A percentile compares a stretch with the other conserved stretches of the same genome.
phyloP scores from a whole-genome alignment of 371 early-diverging fungal species.

The Circinella minor region DNA sequence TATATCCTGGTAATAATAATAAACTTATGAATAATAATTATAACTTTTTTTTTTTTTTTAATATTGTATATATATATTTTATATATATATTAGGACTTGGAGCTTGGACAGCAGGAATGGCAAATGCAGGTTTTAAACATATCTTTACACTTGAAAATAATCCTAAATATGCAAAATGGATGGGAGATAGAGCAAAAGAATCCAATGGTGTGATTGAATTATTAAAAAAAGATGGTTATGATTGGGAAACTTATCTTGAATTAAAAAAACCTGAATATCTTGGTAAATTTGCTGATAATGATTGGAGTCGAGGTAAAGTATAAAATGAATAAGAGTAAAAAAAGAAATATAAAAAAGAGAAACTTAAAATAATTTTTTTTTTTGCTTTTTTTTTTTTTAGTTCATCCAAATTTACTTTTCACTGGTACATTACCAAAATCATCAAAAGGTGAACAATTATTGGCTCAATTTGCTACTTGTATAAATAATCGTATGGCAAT shows the following conservation, averaged over 20 bases:
- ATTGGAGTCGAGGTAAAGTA: slow-evolving; percentile 44
- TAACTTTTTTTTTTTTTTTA: too few species aligned
- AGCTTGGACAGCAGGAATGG: slow-evolving; percentile 43
- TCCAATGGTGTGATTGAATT: slow-evolving; percentile 22
- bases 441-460: slow-evolving; percentile 43
- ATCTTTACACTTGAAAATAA: slow-evolving; percentile 41
- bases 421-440: slow-evolving; percentile 52
- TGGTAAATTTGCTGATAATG: slow-evolving; percentile 26
- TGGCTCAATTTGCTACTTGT: slow-evolving; percentile 49
- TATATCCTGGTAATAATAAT: slow-evolving; percentile 42
- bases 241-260: slow-evolving; percentile 48
- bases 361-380: too few species aligned
- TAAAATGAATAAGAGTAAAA: too few species aligned
- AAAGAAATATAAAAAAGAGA: background rate
- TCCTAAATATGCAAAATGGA: slow-evolving; percentile 27
- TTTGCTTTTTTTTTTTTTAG: too few species aligned
- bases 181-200: slow-evolving; percentile 23
- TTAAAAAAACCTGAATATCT: slow-evolving; percentile 40
- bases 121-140: slow-evolving; percentile 39
- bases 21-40: too few species aligned
- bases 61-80: background rate
- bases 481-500: slow-evolving; percentile 49
- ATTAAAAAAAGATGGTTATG: slow-evolving; percentile 49
- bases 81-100: slow-evolving; percentile 36
- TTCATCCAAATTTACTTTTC: slow-evolving; percentile 43